phyloP scores from a whole-genome alignment of 75 land plant genomes.

The Isoetes taiwanensis region DNA sequence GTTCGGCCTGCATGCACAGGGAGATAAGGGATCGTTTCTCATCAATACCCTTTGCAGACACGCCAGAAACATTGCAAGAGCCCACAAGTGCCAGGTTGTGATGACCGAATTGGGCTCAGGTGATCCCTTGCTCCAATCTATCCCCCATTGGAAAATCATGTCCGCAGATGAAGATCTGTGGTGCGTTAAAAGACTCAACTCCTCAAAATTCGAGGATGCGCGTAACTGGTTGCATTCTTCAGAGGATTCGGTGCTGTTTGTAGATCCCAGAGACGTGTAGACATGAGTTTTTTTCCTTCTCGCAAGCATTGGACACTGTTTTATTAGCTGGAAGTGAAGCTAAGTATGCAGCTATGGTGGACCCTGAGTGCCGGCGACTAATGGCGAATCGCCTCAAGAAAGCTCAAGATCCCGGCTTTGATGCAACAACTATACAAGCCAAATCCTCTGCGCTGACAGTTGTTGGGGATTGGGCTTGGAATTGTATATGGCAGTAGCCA shows the following conservation, averaged over 20 bases:
- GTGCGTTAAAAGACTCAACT: conserved; percentile 73
- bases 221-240: conserved; percentile 15
- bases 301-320: no score
- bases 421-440: no score
- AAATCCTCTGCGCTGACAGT: no score
- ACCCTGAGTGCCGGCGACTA: no score
- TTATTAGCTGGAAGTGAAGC: no score
- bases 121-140: conserved; percentile 49
- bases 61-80: conserved; percentile 63
- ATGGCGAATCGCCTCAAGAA: no score
- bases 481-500: no score
- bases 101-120: conserved; percentile 57
- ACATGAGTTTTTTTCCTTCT: no score
- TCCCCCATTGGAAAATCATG: conserved; percentile 77
- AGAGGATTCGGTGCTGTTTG: conserved; percentile 25
- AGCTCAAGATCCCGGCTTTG: no score
- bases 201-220: no score
- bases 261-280: conserved; percentile 65
- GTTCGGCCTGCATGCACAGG: conserved; percentile 74
- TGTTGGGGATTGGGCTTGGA: no score
- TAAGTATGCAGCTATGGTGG: no score
- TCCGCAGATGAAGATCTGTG: conserved; percentile 76
- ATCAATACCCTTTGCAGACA: conserved; percentile 39
- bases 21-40: conserved; percentile 28
- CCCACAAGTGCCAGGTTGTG: conserved; percentile 36